Percentiles rank a stretch among this genome's conserved stretches.
phyloP scores from a whole-genome alignment of 2,329 filamentous ascomycete species.

The Emmonsia crescens region DNA sequence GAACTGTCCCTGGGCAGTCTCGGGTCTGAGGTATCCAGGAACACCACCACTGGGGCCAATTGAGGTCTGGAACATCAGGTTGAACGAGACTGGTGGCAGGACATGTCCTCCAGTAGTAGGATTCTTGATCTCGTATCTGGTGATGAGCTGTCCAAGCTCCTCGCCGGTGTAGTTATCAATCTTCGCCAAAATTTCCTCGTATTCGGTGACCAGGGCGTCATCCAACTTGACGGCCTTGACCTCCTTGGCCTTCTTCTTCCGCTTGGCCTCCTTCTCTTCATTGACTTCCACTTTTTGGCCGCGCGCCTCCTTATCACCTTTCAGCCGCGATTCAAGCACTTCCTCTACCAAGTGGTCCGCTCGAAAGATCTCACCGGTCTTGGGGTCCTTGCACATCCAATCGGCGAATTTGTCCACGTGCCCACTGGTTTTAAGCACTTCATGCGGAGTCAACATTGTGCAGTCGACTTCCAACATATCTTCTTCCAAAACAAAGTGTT shows the following conservation, averaged over 20 bases:
- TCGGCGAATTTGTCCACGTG: conserved; percentile 98
- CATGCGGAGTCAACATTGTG: conserved; percentile 83
- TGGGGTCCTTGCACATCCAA: conserved; percentile 99
- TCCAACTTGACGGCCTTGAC: conserved; percentile 73
- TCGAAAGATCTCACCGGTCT: conserved; percentile 91
- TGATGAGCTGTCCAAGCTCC: conserved; percentile 77
- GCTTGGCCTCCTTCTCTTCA: conserved; percentile 72
- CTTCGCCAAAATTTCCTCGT: conserved; percentile 80
- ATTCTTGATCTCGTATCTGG: conserved; percentile 84
- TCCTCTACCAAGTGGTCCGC: conserved; percentile 96
- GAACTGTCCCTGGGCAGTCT: conserved; percentile 97
- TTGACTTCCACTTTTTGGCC: conserved; percentile 58
- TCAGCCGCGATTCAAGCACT: conserved; percentile 74
- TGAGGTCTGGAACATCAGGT: conserved; percentile 95
- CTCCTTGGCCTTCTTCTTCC: conserved; percentile 75
- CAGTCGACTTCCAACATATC: conserved; percentile 95
- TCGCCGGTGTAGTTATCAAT: conserved; percentile 92
- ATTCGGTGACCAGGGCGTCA: conserved; percentile 75
- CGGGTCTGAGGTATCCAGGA: conserved; percentile 76
- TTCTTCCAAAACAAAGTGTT: conserved; percentile 87
- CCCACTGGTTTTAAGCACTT: conserved; percentile 88
- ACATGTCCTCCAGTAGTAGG: conserved; percentile 68
- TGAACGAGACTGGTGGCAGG: conserved; percentile 77
- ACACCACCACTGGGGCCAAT: conserved; percentile 88
- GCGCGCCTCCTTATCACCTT: conserved; percentile 85